Base-by-base conservation (phyloP, 371 early-diverging fungal genomes). In the Syncephalastrum racemosum region DNA sequence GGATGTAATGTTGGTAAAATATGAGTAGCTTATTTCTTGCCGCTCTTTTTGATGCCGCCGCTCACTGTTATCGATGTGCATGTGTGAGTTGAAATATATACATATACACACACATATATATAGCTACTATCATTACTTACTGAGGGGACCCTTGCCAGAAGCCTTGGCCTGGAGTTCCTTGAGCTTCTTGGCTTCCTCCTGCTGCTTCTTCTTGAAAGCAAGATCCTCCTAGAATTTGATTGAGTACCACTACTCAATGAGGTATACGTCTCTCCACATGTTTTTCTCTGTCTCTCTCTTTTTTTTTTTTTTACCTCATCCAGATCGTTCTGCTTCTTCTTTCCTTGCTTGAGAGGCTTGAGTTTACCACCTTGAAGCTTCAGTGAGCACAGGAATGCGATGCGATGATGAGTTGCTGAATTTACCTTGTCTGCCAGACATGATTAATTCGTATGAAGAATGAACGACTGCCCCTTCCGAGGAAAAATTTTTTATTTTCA, bases 111-210 rank as follows among this genome's bases (percentile, higher is more conserved):
- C n/a, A 42, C 51, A 18, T 48, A 8, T 39, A 8, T 50, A 27
- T 23, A 16, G 40, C 24, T 43, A 16, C 23, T 25, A 23, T 20
- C 27, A n/a, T 60, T 22, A 79, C 85, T 73, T 81, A 87, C 87
- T 62, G 54, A 92, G 77, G 56, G 91, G 91, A 40, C 92, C 92
- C 62, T 87, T 86, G 62, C 84, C 82, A 43, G 83, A 66, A 62
- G 94, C 94, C 77, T 91, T 88, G 53, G 71, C 77, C 65, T 85
- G 79, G 71, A 92, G 60, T 65, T 81, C 90, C 85, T 92, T 90
- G 55, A 94, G 66, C 80, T 85, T 91, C 67, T 85, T 85, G 59
- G 79, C 77, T 71, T 94, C 93, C 65, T 92, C 93, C 67, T 78
- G 77, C 66, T 86, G 86, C 80, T 90, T 92, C 73, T 87, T 79